Percentiles rank a stretch among this genome's conserved stretches.
phyloP scores from a whole-genome alignment of 805 yeast genomes.

The Candida endomychidarum region DNA sequence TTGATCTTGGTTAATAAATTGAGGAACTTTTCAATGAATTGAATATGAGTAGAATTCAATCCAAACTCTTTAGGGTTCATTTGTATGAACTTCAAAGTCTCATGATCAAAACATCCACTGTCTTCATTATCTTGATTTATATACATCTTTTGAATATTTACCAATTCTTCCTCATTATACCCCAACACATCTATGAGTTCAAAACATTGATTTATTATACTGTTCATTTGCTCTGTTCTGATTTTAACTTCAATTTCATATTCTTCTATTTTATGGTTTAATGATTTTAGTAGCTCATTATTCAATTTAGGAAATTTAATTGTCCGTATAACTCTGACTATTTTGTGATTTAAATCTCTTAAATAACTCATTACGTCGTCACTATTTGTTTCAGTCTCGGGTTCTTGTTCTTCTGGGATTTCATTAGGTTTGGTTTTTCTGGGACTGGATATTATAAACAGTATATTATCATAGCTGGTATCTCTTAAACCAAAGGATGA shows the following conservation, averaged over 20 bases:
- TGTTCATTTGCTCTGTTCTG: conserved; percentile 25
- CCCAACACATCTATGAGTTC: conserved; percentile 26
- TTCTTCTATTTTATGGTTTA: conserved; percentile 26
- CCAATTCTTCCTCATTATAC: conserved; percentile 32
- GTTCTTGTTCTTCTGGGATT: conserved; percentile 6
- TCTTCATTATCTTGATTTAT: conserved; percentile 16
- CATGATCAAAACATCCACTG: conserved; percentile 37
- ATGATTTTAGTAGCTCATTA: conserved; percentile 22
- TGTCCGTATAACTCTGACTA: conserved; percentile 35
- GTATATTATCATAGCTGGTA: conserved; percentile 12
- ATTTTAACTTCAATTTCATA: conserved; percentile 25
- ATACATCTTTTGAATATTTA: conserved; percentile 31
- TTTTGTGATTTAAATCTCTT: conserved; percentile 37
- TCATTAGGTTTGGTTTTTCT: conserved; percentile 15
- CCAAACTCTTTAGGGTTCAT: conserved; percentile 42
- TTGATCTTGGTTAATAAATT: conserved; percentile 33
- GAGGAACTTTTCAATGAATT: conserved; percentile 29
- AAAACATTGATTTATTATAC: conserved; percentile 26
- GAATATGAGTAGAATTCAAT: conserved; percentile 32
- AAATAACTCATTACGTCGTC: conserved; percentile 25
- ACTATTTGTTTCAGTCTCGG: background rate
- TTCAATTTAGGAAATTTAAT: conserved; percentile 40
- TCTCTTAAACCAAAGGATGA: conserved; percentile 11
- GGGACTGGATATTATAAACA: conserved; percentile 34
- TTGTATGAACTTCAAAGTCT: conserved; percentile 36